Evolutionary conservation across 257 asterid species (phyloP).

Genomic region (Rubia yunnanensis): DNA sequence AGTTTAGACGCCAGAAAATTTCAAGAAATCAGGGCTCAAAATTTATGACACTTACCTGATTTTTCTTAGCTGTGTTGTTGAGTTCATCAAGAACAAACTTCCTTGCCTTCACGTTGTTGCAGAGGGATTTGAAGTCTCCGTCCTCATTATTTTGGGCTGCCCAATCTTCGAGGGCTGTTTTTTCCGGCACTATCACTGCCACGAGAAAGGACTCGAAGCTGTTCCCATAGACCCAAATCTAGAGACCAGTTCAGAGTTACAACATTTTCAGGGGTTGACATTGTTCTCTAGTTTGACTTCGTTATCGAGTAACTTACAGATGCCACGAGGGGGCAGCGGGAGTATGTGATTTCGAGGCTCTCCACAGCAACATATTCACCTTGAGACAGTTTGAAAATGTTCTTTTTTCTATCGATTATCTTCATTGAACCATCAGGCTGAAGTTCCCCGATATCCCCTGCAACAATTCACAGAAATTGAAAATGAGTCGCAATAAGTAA

Average conservation of each 20-base stretch:
- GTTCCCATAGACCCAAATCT: slow-evolving; percentile 92
- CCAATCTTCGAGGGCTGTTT: slow-evolving; percentile 74
- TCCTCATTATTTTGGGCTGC: slow-evolving; percentile 46
- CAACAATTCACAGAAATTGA: slow-evolving; percentile 3
- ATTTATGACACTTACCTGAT: slow-evolving; percentile 34
- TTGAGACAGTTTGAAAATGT: slow-evolving; percentile 90
- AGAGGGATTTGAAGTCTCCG: slow-evolving; percentile 50
- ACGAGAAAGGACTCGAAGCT: slow-evolving; percentile 87
- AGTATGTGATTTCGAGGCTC: slow-evolving; percentile 61
- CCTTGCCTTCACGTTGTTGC: slow-evolving; percentile 44
- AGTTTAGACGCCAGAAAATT: not conserved
- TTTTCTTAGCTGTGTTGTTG: slow-evolving; percentile 55
- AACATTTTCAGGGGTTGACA: not conserved
- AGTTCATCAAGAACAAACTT: slow-evolving; percentile 65
- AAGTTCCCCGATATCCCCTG: slow-evolving; percentile 93
- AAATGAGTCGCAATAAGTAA: not conserved
- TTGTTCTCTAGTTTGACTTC: not conserved
- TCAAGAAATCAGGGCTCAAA: not conserved
- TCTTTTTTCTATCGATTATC: slow-evolving; percentile 86
- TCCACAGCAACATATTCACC: slow-evolving; percentile 96
- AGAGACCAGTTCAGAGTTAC: slow-evolving; percentile 1
- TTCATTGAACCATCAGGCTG: slow-evolving; percentile 80
- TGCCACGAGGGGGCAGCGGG: slow-evolving; percentile 68
- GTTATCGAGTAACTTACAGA: slow-evolving; percentile 38
- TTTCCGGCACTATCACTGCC: slow-evolving; percentile 85